Base-by-base conservation (phyloP, 441 rosid genomes). In the Rhodomyrtus psidioides region DNA sequence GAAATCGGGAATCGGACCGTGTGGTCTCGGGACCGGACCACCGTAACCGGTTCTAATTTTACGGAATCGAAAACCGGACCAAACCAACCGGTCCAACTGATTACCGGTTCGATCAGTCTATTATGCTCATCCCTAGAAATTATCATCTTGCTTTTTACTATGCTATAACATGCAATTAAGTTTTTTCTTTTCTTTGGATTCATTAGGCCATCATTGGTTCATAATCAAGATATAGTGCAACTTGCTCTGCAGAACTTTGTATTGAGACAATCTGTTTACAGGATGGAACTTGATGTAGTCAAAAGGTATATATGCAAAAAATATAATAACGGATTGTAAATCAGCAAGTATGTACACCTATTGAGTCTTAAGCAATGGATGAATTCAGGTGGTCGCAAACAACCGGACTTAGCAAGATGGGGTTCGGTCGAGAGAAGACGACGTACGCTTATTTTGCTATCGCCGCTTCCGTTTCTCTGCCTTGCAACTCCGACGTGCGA, bases 371-470 rank as follows among this genome's bases (percentile, higher is more conserved):
- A 42, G 12, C 17, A 53, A 19, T 46, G 55, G 21, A 51, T 49
- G 53, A 60, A 34, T 12, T 83, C 85, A 95, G 96, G 88, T 95
- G 96, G 96, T 90, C 92, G 4, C 88, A 65, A 83, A 87, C 56
- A 27, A 89, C 86, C 84, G 94, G 94, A 39, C 93, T 95, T 17
- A 51, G 30, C n/a, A 88, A 93, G 13, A 92, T 94, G 88, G 94
- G 97, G 82, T 95, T 95, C 83, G 94, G 93, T 16, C 86, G 96
- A 85, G 98, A 95, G 86, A 94, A 90, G 88, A 92, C 95, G 10
- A 82, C 85, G 3, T 93, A 95, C 81, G 90, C 93, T 70, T 95
- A 93, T 90, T 95, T 94, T 62, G 96, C 96, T 17, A 15, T 85
- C 12, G 83, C 95, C 21, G 58, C 94, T 8, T 75, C 91, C 56